Evolutionary conservation across 2,329 filamentous ascomycete genomes (phyloP), one percentile per base, ranked within the genome.

Genomic region (Verticillium longisporum): DNA sequence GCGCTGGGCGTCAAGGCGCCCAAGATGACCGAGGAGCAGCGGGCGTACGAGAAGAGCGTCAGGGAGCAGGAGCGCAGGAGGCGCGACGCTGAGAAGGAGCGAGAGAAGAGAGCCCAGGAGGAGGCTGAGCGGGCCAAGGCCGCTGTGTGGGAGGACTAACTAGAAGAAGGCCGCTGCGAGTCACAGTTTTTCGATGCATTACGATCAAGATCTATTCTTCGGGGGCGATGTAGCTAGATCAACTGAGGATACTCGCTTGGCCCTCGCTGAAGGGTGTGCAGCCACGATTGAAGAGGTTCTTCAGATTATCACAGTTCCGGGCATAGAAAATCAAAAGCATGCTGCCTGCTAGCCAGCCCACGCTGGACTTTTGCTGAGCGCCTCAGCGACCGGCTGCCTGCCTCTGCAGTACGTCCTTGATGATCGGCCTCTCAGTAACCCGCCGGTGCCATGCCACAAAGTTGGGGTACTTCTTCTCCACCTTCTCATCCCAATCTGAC

Each of bases 1-100:
- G 92, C 91, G 0, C 77, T 98, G 66, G 95, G 95, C 1, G 84
- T 97, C 60, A 86, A 88, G 69, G 86, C 88, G 37, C 91, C 92
- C 36, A 89, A 86, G 77, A 84, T 88, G 73, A 97, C 92, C 1
- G 92, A 96, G 64, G 93, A 97, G 76, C 90, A 97, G 80, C 84
- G 83, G 68, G 90, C 91, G 60, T 98, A 95, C 72, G 93, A 98
- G 69, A 85, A 83, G 66, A 88, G 90, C 1, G 80, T 95, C 63
- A 86, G 88, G 68, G 90, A 96, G 75, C 90, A 94, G 76, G 94
- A 97, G 80, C 87, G 86, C 69, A 92, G 87, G 78, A 84, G 85
- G 67, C 79, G 87, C 62, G 90, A 93, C 61, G 83, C 86, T 68
- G 91, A 93, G 73, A 87, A 81, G 70, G 86, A 86, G 61, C 84